phyloP scores from a whole-genome alignment of 2,329 filamentous ascomycete species.

The Fusarium domesticum region DNA sequence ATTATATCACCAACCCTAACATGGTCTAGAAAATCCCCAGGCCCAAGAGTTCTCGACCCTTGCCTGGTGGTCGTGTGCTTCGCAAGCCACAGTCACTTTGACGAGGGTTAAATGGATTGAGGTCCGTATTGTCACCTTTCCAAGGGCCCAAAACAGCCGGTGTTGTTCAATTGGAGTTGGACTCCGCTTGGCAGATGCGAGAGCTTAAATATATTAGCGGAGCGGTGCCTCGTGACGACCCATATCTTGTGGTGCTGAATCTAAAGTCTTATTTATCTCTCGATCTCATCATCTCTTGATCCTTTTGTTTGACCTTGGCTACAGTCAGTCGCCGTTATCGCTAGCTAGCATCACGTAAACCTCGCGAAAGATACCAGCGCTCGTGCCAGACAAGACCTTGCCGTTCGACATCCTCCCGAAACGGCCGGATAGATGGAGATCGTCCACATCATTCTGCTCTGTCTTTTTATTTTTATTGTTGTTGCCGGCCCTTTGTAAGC shows the following conservation, averaged over 20 bases:
- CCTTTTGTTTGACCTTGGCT: too few species aligned
- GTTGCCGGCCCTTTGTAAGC: conserved; percentile 24
- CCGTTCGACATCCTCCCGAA: not conserved
- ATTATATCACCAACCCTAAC: not conserved
- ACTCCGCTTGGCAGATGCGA: conserved; percentile 1
- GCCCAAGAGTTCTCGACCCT: conserved; percentile 11
- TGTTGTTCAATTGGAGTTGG: conserved; percentile 2
- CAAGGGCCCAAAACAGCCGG: not conserved
- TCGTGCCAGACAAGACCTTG: not conserved
- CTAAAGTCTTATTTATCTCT: not conserved
- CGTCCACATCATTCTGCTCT: conserved; percentile 27
- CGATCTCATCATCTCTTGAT: not conserved
- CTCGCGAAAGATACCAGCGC: conserved; percentile 4
- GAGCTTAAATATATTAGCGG: conserved; percentile 3
- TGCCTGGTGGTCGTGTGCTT: conserved; percentile 1
- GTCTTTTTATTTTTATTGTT: conserved; percentile 22
- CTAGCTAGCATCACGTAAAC: too few species aligned
- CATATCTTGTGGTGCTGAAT: not conserved
- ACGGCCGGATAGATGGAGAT: conserved; percentile 19
- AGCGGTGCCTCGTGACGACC: not conserved
- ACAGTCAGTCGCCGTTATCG: too few species aligned
- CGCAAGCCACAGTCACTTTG: conserved; percentile 9
- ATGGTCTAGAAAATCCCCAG: not conserved
- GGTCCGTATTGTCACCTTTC: conserved; percentile 1
- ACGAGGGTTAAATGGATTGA: conserved; percentile 4